Evolutionary conservation across 805 yeast species (phyloP), one percentile per base, ranked within the genome.

Genomic region (Zygotorulaspora florentina): DNA sequence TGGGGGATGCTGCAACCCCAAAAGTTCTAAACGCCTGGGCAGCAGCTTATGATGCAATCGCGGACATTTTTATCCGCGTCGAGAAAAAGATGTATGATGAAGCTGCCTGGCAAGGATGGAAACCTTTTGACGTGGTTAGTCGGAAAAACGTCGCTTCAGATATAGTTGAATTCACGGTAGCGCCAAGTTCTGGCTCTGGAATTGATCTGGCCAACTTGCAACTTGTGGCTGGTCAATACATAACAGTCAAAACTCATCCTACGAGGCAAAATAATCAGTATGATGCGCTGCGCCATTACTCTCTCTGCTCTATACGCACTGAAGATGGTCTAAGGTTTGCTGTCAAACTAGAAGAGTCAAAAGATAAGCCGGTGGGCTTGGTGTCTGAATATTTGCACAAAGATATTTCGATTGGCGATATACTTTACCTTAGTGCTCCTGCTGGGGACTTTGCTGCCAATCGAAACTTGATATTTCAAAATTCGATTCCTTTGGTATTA

Each of bases 1-100:
- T 83, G 29, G 87, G 86, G 4, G 73, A 67, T 35, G 73, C 70
- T n/a, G 86, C 86, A n/a, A 78, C 79, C 15, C 72, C 69, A 2
- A 79, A 72, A 35, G 76, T 84, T 43, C 53, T 81, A 37, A 72
- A 67, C 20, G 87, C 87, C 9, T 84, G 88, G 87, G 68, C 71
- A 18, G 73, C 68, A 35, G 89, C 90, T 4, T 83, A 84, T 60
- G 75, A 74, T 30, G 77, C 74, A 46, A 69, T 83, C 50, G 89
- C 89, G 5, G 73, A 79, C 45, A 61, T 79, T 8, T 69, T 83
- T 51, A 83, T 84, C 51, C 62, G 69, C 33, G 73, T 76, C 16
- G 90, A 83, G 63, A 63, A 63, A 41, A 64, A 64, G 3, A 58
- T 71, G 53, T 83, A 83, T 57, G 54, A 62, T 27, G 56, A 62